These are phyloP conservation scores for Lactarius sanguifluus DNA, from an alignment of 768 basidiomycete species.

Conservation along the genomic window DNA sequence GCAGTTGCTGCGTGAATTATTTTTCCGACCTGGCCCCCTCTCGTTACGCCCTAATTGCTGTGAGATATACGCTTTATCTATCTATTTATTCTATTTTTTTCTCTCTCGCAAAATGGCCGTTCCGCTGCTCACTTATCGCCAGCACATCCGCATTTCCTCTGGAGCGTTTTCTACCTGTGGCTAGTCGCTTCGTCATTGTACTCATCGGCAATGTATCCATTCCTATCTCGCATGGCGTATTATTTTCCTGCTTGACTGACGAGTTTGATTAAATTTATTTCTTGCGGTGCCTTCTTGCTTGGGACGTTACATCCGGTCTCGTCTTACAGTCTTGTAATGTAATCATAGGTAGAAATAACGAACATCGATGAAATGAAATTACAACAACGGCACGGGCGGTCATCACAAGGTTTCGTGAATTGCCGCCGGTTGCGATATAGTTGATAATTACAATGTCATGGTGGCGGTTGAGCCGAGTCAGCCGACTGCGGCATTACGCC, in stretches of 20 bases:
- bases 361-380: constrained; percentile 26
- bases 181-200: constrained; percentile 30
- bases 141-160: constrained; percentile 27
- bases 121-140: constrained; percentile 23
- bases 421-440: constrained; percentile 5
- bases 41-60: constrained; percentile 18
- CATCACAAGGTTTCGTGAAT: constrained; percentile 14
- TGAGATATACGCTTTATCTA: constrained; percentile 31
- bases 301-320: constrained; percentile 28
- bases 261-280: constrained; percentile 31
- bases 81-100: constrained; percentile 28
- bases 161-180: constrained; percentile 29
- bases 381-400: background rate
- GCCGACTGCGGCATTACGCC: constrained; percentile 10
- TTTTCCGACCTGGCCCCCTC: constrained; percentile 7
- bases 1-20: constrained; percentile 32
- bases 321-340: constrained; percentile 30
- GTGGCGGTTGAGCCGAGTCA: constrained; percentile 1
- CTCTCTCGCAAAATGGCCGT: constrained; percentile 27
- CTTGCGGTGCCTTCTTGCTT: constrained; percentile 25
- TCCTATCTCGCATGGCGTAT: constrained; percentile 29
- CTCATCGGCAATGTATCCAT: constrained; percentile 32
- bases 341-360: constrained; percentile 32
- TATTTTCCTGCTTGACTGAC: constrained; percentile 20
- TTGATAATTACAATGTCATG: background rate